A percentile compares a stretch with the other conserved stretches of the same genome.
These are phyloP conservation scores for Catunica adiposa DNA, from an alignment of 2,329 filamentous ascomycete genomes.

Conservation along the genomic window DNA sequence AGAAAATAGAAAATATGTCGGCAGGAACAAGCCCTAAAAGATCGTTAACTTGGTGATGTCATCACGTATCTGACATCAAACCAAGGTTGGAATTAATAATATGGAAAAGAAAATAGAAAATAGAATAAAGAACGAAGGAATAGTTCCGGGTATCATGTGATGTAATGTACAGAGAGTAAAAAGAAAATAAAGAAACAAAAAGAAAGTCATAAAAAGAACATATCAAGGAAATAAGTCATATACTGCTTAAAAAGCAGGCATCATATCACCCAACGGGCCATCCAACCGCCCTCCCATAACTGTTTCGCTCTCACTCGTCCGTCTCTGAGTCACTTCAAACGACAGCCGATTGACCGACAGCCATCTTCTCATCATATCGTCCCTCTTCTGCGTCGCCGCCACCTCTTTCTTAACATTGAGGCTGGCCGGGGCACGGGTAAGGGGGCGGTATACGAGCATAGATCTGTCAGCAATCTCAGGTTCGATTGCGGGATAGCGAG, in stretches of 20 bases:
- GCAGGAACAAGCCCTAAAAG: background rate
- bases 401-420: constrained; percentile 3
- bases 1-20: background rate
- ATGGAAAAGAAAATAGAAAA: constrained; percentile 1
- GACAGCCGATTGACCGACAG: constrained; percentile 1
- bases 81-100: constrained; percentile 1
- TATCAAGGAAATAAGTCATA: no score
- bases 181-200: background rate
- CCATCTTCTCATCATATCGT: background rate
- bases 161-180: background rate
- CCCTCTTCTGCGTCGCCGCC: background rate
- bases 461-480: constrained; percentile 4
- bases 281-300: constrained; percentile 5
- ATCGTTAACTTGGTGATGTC: background rate
- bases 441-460: constrained; percentile 4
- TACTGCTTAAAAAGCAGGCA: constrained; percentile 8
- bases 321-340: constrained; percentile 1
- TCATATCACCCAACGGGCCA: constrained; percentile 11
- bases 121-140: constrained; percentile 1
- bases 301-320: background rate
- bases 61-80: no score
- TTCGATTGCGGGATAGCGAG: constrained; percentile 4
- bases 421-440: background rate
- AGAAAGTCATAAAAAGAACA: background rate
- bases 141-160: background rate